Conservation (phyloP, 2,329 filamentous ascomycete genomes). For the Fusarium sambucinum region DNA sequence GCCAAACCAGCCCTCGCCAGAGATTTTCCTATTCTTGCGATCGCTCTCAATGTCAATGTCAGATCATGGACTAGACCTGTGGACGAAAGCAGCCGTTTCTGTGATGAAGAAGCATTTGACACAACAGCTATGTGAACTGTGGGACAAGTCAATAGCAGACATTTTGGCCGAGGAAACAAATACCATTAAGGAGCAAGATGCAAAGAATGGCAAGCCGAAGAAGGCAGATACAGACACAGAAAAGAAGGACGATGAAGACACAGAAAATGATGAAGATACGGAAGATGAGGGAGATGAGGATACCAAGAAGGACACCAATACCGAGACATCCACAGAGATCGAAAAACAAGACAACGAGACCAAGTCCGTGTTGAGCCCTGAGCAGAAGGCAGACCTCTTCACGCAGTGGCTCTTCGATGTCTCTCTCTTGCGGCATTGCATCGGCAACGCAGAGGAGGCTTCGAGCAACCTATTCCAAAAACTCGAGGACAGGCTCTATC, state of each 20-base stretch:
- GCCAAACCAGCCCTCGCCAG: constrained; percentile 82
- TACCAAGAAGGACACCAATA: constrained; percentile 17
- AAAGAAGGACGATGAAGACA: neutral
- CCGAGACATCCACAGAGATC: constrained; percentile 15
- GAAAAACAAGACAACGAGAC: constrained; percentile 6
- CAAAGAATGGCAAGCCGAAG: neutral
- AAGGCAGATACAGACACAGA: neutral
- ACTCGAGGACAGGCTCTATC: constrained; percentile 61
- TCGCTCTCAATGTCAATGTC: constrained; percentile 76
- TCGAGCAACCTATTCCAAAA: constrained; percentile 53
- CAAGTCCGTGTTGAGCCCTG: constrained; percentile 15
- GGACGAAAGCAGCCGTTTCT: constrained; percentile 76
- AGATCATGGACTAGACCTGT: constrained; percentile 79
- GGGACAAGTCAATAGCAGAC: constrained; percentile 59
- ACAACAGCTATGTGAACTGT: constrained; percentile 62
- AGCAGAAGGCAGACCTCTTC: constrained; percentile 60
- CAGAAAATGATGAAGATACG: constrained; percentile 12
- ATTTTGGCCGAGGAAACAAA: constrained; percentile 36
- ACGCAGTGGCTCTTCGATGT: constrained; percentile 74
- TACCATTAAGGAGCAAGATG: constrained; percentile 15
- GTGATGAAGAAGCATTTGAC: constrained; percentile 71
- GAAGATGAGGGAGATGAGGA: constrained; percentile 23
- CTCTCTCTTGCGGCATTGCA: constrained; percentile 61
- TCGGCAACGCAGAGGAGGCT: constrained; percentile 51
- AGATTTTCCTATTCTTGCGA: constrained; percentile 78